Evolutionary conservation across 805 yeast genomes (phyloP).

Genomic region (Wickerhamia fluorescens): DNA sequence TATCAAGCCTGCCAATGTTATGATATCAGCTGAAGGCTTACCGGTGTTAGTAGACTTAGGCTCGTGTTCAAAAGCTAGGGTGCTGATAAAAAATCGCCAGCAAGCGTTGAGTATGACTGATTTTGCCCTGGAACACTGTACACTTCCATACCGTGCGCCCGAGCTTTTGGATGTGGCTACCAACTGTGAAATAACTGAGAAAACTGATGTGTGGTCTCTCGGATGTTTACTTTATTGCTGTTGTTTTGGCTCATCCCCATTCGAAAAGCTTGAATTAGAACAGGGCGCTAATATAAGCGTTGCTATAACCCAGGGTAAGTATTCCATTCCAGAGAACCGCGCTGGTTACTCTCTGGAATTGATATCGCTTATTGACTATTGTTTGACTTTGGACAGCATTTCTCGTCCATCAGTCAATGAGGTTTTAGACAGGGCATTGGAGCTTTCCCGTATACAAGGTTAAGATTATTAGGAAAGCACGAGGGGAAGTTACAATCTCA

Average conservation of each 20-base stretch:
- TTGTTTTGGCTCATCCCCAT: constrained; percentile 78
- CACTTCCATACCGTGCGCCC: constrained; percentile 85
- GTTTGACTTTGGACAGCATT: constrained; percentile 56
- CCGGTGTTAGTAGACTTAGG: constrained; percentile 86
- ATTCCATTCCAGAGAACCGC: constrained; percentile 46
- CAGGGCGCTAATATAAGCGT: constrained; percentile 76
- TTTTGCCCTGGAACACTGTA: constrained; percentile 75
- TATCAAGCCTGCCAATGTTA: constrained; percentile 81
- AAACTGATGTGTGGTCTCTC: constrained; percentile 84
- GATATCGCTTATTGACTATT: constrained; percentile 47
- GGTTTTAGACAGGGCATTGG: constrained; percentile 45
- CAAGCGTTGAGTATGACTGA: constrained; percentile 76
- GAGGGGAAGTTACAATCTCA: too few species aligned
- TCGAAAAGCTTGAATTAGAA: constrained; percentile 73
- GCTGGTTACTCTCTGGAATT: constrained; percentile 48
- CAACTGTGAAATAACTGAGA: constrained; percentile 58
- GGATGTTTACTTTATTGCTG: constrained; percentile 79
- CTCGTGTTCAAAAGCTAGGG: constrained; percentile 60
- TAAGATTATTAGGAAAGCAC: too few species aligned
- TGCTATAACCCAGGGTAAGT: constrained; percentile 67
- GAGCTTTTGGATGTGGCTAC: constrained; percentile 75
- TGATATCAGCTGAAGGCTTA: constrained; percentile 65
- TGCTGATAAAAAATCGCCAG: constrained; percentile 48
- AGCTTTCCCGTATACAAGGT: constrained; percentile 13
- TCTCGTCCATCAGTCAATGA: constrained; percentile 60